Conservation (phyloP, 768 basidiomycete genomes). For the Pleurotus ostreatus region DNA sequence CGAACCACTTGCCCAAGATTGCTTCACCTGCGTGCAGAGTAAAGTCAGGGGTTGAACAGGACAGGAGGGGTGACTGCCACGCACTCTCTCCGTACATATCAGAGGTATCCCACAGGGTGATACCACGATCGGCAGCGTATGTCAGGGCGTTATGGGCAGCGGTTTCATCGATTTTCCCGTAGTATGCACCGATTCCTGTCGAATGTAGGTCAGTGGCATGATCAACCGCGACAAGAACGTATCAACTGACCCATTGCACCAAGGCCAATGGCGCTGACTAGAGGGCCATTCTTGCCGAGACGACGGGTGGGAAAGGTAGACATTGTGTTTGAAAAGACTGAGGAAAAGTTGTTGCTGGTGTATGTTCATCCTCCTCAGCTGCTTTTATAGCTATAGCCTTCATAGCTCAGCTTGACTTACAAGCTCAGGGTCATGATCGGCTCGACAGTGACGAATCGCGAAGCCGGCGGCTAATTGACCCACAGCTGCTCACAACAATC, state of each 20-base stretch:
- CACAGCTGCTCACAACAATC: too few species aligned
- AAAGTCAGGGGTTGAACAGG: too few species aligned
- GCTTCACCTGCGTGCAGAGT: constrained; percentile 12
- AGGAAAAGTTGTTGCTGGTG: too few species aligned
- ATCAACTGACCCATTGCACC: constrained; percentile 20
- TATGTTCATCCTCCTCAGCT: too few species aligned
- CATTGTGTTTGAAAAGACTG: not conserved
- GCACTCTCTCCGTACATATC: constrained; percentile 19
- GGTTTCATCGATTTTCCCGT: constrained; percentile 17
- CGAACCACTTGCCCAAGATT: constrained; percentile 21
- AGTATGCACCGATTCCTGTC: constrained; percentile 20
- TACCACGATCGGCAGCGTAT: constrained; percentile 18
- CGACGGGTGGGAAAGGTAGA: constrained; percentile 14
- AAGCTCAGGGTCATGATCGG: too few species aligned
- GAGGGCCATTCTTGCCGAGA: constrained; percentile 22
- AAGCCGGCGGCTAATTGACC: too few species aligned
- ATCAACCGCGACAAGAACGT: not conserved
- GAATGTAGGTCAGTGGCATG: not conserved
- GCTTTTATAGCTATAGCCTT: too few species aligned
- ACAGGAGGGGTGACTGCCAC: not conserved
- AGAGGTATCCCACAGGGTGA: constrained; percentile 18
- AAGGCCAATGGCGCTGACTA: constrained; percentile 22
- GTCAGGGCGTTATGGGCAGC: constrained; percentile 15
- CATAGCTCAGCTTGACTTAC: too few species aligned
- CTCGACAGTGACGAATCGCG: too few species aligned